These are phyloP conservation scores for Pseudocercospora crystallina DNA, from an alignment of 2,329 filamentous ascomycete species.

Conservation along the genomic window DNA sequence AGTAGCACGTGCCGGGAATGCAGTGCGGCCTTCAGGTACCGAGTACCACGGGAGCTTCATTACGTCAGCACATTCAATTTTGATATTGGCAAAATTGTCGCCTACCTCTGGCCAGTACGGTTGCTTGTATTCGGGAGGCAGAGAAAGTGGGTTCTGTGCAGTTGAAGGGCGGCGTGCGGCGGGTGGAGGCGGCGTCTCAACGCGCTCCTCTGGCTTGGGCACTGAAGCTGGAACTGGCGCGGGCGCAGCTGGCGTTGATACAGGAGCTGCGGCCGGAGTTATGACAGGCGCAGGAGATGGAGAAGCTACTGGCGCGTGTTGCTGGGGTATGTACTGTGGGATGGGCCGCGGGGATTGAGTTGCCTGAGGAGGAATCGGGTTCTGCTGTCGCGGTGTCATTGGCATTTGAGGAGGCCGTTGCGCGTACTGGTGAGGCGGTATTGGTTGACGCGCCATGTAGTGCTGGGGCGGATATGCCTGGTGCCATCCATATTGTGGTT, in stretches of 20 bases:
- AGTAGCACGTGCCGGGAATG: slow-evolving; percentile 55
- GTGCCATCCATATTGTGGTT: slow-evolving; percentile 31
- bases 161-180: slow-evolving; percentile 17
- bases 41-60: slow-evolving; percentile 61
- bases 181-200: slow-evolving; percentile 20
- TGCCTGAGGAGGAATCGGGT: slow-evolving; percentile 37
- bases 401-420: slow-evolving; percentile 47
- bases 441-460: slow-evolving; percentile 35
- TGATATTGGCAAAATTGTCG: neutral
- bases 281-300: slow-evolving; percentile 13
- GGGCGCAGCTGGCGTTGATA: slow-evolving; percentile 9
- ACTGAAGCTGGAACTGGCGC: slow-evolving; percentile 8
- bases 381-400: slow-evolving; percentile 45
- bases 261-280: slow-evolving; percentile 10
- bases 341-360: slow-evolving; percentile 28
- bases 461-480: slow-evolving; percentile 42
- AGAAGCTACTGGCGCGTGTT: slow-evolving; percentile 9
- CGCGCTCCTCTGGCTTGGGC: slow-evolving; percentile 12
- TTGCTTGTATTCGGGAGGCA: slow-evolving; percentile 18
- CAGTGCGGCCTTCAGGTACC: slow-evolving; percentile 45
- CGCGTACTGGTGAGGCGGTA: slow-evolving; percentile 39
- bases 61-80: slow-evolving; percentile 9
- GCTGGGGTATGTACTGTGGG: slow-evolving; percentile 23
- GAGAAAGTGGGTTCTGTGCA: slow-evolving; percentile 19
- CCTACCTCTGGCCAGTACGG: slow-evolving; percentile 23